Evolutionary conservation across 108 stramenopile genomes (phyloP).

Genomic region (Mediolabrus comicus): DNA sequence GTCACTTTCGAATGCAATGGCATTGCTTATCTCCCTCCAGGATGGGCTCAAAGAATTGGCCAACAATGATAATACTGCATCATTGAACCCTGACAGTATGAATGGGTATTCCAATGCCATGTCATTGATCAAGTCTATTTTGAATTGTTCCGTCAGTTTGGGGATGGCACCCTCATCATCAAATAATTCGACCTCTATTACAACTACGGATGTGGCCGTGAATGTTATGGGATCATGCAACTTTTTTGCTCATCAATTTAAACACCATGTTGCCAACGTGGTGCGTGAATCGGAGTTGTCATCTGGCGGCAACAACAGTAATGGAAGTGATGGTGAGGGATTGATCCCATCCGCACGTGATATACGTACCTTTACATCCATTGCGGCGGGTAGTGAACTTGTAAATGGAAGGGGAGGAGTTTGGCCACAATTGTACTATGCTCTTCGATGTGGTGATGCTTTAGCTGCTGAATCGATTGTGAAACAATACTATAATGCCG

Average conservation of each 20-base stretch:
- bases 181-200: not conserved
- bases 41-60: constrained; percentile 15
- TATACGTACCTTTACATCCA: constrained; percentile 19
- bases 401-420: constrained; percentile 22
- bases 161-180: not conserved
- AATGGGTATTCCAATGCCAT: constrained; percentile 30
- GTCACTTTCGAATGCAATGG: constrained; percentile 22
- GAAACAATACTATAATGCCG: not conserved
- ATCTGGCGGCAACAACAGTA: not conserved
- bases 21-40: constrained; percentile 16
- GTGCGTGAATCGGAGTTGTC: constrained; percentile 22
- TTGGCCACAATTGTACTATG: constrained; percentile 36
- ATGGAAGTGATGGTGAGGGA: not conserved
- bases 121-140: constrained; percentile 15
- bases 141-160: constrained; percentile 10
- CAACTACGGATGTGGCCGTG: not conserved
- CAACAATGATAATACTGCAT: not conserved
- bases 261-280: constrained; percentile 14
- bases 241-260: constrained; percentile 36
- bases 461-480: constrained; percentile 13
- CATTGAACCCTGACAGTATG: constrained; percentile 1
- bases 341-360: constrained; percentile 18
- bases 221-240: constrained; percentile 18
- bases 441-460: constrained; percentile 13
- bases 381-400: constrained; percentile 25